phyloP scores from a whole-genome alignment of 352 stramenopile species.

The Pythium monospermum region DNA sequence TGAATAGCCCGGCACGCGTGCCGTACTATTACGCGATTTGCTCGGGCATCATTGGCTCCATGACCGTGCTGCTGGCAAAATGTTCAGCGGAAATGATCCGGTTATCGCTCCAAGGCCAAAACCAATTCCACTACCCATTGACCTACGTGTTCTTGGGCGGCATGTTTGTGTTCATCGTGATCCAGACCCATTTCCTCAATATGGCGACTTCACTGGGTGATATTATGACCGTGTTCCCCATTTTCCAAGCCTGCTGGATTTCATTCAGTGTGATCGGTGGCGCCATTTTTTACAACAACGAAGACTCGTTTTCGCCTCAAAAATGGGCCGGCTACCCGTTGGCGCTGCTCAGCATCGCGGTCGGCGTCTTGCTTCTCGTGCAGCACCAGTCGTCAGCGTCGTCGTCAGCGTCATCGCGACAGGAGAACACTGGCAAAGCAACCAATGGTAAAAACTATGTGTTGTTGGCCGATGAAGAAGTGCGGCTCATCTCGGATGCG shows the following conservation, averaged over 20 bases:
- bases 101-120: slow-evolving; percentile 75
- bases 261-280: slow-evolving; percentile 83
- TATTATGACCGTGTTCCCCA: slow-evolving; percentile 88
- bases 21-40: slow-evolving; percentile 85
- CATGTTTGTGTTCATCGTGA: slow-evolving; percentile 83
- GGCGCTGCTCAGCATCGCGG: slow-evolving; percentile 57
- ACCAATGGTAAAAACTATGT: slow-evolving; percentile 28
- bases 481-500: slow-evolving; percentile 55
- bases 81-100: slow-evolving; percentile 84
- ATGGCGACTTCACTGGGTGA: slow-evolving; percentile 77
- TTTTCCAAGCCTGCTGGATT: slow-evolving; percentile 87
- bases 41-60: slow-evolving; percentile 79
- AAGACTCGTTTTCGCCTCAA: slow-evolving; percentile 42
- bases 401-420: neutral
- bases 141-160: slow-evolving; percentile 85
- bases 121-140: slow-evolving; percentile 82
- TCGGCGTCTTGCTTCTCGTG: slow-evolving; percentile 67
- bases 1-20: slow-evolving; percentile 39
- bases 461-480: slow-evolving; percentile 39
- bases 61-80: slow-evolving; percentile 81
- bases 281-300: slow-evolving; percentile 80
- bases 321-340: slow-evolving; percentile 74
- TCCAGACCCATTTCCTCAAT: slow-evolving; percentile 87
- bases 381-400: slow-evolving; percentile 43
- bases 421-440: neutral